Conservation (phyloP, 2,329 filamentous ascomycete genomes). For the Stagonosporopsis vannaccii region DNA sequence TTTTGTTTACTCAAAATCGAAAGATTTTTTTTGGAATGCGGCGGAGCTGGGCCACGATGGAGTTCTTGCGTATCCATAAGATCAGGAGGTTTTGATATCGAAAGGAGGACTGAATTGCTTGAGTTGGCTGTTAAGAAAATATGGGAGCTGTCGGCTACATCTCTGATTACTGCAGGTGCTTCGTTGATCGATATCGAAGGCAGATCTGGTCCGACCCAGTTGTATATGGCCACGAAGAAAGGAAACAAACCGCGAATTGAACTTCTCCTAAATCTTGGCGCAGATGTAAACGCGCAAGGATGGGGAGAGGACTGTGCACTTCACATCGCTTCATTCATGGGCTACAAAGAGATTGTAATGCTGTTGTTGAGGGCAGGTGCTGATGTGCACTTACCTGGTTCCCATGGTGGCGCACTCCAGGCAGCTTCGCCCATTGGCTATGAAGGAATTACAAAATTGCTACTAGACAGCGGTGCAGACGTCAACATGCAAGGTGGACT, state of each 20-base stretch:
- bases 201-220: not conserved
- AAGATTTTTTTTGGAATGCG: constrained; percentile 34
- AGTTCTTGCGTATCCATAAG: constrained; percentile 28
- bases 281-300: not conserved
- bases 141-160: not conserved
- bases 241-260: not conserved
- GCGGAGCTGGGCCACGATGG: constrained; percentile 27
- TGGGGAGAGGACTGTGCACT: not conserved
- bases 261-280: not conserved
- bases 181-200: not conserved
- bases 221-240: not conserved
- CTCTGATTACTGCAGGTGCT: not conserved
- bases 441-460: not conserved
- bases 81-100: constrained; percentile 20
- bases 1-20: constrained; percentile 22
- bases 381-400: too few relatives aligned
- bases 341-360: constrained; percentile 1
- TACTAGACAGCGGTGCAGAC: not conserved
- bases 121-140: not conserved
- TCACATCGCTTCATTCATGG: not conserved
- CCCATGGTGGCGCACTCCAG: not conserved
- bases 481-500: not conserved
- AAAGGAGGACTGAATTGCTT: not conserved
- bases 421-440: not conserved
- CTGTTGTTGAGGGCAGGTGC: not conserved